Base-by-base conservation (phyloP, 257 asterid species). In the Hygrophila difformis region DNA sequence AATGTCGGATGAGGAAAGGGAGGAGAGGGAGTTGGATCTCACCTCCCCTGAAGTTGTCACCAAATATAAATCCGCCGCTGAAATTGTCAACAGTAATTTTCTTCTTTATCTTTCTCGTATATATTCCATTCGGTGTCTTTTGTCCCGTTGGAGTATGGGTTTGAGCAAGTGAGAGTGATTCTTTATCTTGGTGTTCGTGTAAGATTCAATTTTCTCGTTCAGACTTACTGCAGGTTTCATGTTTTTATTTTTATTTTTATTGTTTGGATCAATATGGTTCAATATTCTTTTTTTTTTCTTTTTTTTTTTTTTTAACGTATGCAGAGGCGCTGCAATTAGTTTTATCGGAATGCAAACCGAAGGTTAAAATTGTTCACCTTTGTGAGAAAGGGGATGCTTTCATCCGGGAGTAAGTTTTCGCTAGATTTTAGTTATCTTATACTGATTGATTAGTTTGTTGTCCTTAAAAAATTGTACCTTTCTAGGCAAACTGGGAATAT, bases 1-100 rank as follows among this genome's bases (percentile, higher is more conserved):
- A 51, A 80, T 81, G 94, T 84, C 97, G 61, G 97, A 88, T 49
- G 97, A 88, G 33, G 95, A 84, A 62, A 68, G 95, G 47, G 97
- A 84, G 60, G 97, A 88, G 94, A 64, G 50, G 33, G 97, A 88
- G 79, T 55, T 84, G 77, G 97, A 84, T 81, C 95, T 88, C 70
- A 68, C 82, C 36, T 70, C 72, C 57, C 70, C 87, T 4, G 97
- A 84, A 60, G 97, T 88, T 10, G 97, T 88, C 66, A 88, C 97
- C 39, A 88, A 84, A 60, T 88, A 88, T 70, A 88, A 88, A 71
- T 56, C 81, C 50, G 95, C 97, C 15, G 89, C 97, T 28, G 97
- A 88, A 63, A 88, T 88, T 45, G 81, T 79, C 31, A 88, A 84
- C 74, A 88, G 97, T 84, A 20, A 60, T 59, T 14, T 40, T 29